Conservation (phyloP, 768 basidiomycete species). For the Amyloporia xantha region DNA sequence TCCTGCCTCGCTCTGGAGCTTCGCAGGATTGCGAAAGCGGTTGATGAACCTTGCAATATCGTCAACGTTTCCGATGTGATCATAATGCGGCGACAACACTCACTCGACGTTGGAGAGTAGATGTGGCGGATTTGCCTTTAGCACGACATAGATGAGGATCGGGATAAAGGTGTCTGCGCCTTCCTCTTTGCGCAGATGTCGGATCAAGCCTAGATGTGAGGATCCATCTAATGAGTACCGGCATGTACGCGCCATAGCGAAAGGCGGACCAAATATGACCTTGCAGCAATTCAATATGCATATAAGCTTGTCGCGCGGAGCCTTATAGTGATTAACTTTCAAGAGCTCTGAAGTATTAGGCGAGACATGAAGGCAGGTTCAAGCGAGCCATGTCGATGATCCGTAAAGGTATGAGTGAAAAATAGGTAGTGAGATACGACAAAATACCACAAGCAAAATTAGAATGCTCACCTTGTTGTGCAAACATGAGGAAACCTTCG, state of each 20-base stretch:
- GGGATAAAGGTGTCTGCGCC: conserved; percentile 95
- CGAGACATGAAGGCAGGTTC: background rate
- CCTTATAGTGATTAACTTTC: conserved; percentile 99
- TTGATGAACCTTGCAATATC: conserved; percentile 72
- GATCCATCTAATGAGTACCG: conserved; percentile 2
- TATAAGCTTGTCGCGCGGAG: conserved; percentile 95
- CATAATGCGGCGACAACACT: conserved; percentile 22
- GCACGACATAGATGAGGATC: conserved; percentile 86
- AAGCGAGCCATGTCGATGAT: background rate
- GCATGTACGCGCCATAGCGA: conserved; percentile 5
- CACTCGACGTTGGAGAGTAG: conserved; percentile 94
- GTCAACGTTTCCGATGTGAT: too few relatives aligned
- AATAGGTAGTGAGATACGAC: background rate
- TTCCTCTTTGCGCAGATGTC: conserved; percentile 78
- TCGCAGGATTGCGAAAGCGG: conserved; percentile 84
- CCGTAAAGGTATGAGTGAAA: too few relatives aligned
- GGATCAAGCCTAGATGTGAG: conserved; percentile 62
- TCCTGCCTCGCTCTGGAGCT: conserved; percentile 90
- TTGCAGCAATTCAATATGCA: conserved; percentile 98
- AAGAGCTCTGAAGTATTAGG: conserved; percentile 56
- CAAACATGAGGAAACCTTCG: conserved; percentile 82
- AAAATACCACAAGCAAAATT: background rate
- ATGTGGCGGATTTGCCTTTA: conserved; percentile 91
- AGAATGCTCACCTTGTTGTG: conserved; percentile 63
- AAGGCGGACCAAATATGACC: conserved; percentile 86